Base-by-base conservation (phyloP, 805 yeast genomes). In the Tetrapisispora namnaoensis region DNA sequence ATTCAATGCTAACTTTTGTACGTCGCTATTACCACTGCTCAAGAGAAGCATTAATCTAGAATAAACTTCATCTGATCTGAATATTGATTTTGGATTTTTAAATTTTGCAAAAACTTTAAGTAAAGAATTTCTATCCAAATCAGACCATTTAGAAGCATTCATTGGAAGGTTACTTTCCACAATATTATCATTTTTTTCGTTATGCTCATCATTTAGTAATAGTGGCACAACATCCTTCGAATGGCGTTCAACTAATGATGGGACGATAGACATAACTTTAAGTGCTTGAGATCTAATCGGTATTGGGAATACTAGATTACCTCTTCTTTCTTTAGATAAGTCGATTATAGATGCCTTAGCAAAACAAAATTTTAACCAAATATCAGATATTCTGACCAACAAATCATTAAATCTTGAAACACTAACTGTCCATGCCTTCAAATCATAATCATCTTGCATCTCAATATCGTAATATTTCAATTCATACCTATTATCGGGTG, bases 1-100 rank as follows among this genome's bases (percentile, higher is more conserved):
- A 42, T 78, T 75, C 43, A 93, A 70, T 0, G 96, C 93, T 32
- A 79, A 64, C 53, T 78, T 80, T 66, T 91, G 97, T 0, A 83
- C 73, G 8, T 76, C 78, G 0, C 76, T 60, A 42, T 73, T 76
- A 56, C 80, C 77, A 61, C 82, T 80, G 7, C 86, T 76, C 39
- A 93, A 66, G 42, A 84, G 69, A 22, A 69, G 66, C 46, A 85
- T 64, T 42, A 84, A 65, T 44, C 78, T 73, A 1, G 68, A 66
- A 51, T 73, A 74, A 4, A 93, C 75, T 21, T 74, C 76, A 1
- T 74, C 77, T 24, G 80, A 69, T 17, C 74, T 71, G 41, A 72
- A 66, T 17, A 82, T 67, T n/a, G 72, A 72, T 46, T 75, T 77
- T 52, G 89, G 76, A 48, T 79, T 79, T 42, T 74, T 79, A 68